Conservation (phyloP, 345 rosid genomes). For the Limnanthes douglasii region DNA sequence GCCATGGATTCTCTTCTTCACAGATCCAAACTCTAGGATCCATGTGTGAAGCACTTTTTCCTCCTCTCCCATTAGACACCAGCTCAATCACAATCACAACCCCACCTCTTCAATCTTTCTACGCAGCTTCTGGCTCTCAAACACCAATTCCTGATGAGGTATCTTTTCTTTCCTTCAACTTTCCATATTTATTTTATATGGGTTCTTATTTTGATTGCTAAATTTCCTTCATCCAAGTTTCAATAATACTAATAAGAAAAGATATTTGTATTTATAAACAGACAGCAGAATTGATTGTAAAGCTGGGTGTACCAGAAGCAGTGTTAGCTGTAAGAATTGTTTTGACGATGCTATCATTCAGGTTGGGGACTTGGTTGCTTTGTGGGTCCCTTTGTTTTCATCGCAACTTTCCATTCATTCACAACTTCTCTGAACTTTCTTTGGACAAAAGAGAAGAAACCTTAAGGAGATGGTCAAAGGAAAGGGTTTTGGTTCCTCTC, state of each 20-base stretch:
- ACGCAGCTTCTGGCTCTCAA: slow-evolving; percentile 36
- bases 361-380: slow-evolving; percentile 53
- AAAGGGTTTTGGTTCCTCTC: slow-evolving; percentile 20
- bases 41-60: slow-evolving; percentile 46
- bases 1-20: slow-evolving; percentile 50
- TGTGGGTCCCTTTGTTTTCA: slow-evolving; percentile 47
- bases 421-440: slow-evolving; percentile 47
- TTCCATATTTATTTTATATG: no score
- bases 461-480: slow-evolving; percentile 40
- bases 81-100: slow-evolving; percentile 1
- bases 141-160: slow-evolving; percentile 59
- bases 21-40: slow-evolving; percentile 54
- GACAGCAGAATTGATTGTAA: slow-evolving; percentile 43
- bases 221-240: no score
- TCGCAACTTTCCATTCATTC: slow-evolving; percentile 54
- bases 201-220: no score
- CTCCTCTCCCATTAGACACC: slow-evolving; percentile 23
- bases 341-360: slow-evolving; percentile 35
- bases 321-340: slow-evolving; percentile 21
- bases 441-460: slow-evolving; percentile 39
- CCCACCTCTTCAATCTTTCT: slow-evolving; percentile 20
- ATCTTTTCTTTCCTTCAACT: not conserved
- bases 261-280: not conserved
- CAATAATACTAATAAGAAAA: not conserved
- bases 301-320: slow-evolving; percentile 19